A percentile compares a stretch with the other conserved stretches of the same genome.
These are phyloP conservation scores for Mikania micrantha DNA, from an alignment of 129 eudicot species.

Conservation along the genomic window DNA sequence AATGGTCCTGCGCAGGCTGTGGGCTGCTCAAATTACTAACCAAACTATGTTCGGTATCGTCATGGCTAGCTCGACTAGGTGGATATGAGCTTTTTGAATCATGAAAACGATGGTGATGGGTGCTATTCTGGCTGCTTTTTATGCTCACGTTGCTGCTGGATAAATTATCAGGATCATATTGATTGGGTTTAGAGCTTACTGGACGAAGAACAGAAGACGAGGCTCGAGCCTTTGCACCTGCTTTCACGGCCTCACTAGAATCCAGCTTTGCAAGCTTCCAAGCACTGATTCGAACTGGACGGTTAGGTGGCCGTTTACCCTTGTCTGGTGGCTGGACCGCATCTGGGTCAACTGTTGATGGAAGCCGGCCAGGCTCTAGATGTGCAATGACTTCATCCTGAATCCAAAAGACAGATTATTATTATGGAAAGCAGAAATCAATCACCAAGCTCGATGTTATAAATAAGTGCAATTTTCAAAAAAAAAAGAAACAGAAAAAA, in stretches of 20 bases:
- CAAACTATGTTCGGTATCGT: slow-evolving; percentile 58
- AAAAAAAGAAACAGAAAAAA: no score
- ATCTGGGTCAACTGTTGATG: slow-evolving; percentile 87
- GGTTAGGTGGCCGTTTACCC: slow-evolving; percentile 52
- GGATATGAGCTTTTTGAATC: slow-evolving; percentile 75
- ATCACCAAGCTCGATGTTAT: no score
- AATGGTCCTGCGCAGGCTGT: slow-evolving; percentile 42
- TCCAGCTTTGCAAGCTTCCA: slow-evolving; percentile 88
- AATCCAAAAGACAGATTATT: no score
- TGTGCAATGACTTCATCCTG: slow-evolving; percentile 89
- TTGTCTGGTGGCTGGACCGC: slow-evolving; percentile 46
- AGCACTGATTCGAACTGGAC: slow-evolving; percentile 78
- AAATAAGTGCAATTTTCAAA: no score
- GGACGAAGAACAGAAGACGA: slow-evolving; percentile 84
- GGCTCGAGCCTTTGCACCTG: slow-evolving; percentile 88
- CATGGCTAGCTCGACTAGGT: slow-evolving; percentile 77
- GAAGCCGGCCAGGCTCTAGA: slow-evolving; percentile 75
- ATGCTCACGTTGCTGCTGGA: slow-evolving; percentile 67
- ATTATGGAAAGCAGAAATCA: no score
- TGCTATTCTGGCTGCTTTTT: slow-evolving; percentile 68
- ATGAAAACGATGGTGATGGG: slow-evolving; percentile 38
- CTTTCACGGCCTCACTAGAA: slow-evolving; percentile 73
- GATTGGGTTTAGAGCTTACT: slow-evolving; percentile 46
- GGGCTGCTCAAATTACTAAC: slow-evolving; percentile 84
- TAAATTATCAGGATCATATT: slow-evolving; percentile 48